Evolutionary conservation across 345 rosid species (phyloP), one percentile per base, ranked within the genome.

Genomic region (Brassica rapa): DNA sequence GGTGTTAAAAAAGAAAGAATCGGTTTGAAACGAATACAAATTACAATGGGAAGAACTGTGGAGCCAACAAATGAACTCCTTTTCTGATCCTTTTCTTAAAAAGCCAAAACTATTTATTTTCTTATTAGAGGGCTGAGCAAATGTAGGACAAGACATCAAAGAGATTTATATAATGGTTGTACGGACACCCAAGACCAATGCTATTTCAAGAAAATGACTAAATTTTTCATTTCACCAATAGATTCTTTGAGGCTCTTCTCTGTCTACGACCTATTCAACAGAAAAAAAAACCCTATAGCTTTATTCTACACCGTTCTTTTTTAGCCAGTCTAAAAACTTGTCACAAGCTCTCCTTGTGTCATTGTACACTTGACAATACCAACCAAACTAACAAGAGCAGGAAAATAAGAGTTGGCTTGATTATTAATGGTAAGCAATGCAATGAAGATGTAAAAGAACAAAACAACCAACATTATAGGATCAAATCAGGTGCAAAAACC

Each of bases 21-120:
- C 6, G 43, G 69, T 51, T 51, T 62, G 25, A 80, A 70, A 79
- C 64, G 8, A 32, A 72, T 24, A 37, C 41, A 37, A 29, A 64
- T 63, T 68, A 74, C 64, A 69, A 55, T 43, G 80, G 80, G 80
- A 64, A 70, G 83, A 80, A 70, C 80, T 75, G 83, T 75, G 83
- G 83, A 80, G 83, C 72, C 39, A 35, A 69, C 53, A 25, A 25
- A 73, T 79, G 79, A 51, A 79, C 65, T 66, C 76, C 70, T 76
- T 29, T 72, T 49, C 63, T 72, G 30, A 60, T 67, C 57, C 74
- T 70, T 79, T 32, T 65, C 64, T n/a, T 4, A 71, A 53, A 62
- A 69, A 62, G 32, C 76, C 74, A 70, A 77, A 77, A 53, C 59
- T 55, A 29, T 64, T 39, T 72, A 21, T 43, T 41, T 72, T 10